Evolutionary conservation across 163 green algal genomes (phyloP).

Genomic region (Chlamydomonas reinhardtii): DNA sequence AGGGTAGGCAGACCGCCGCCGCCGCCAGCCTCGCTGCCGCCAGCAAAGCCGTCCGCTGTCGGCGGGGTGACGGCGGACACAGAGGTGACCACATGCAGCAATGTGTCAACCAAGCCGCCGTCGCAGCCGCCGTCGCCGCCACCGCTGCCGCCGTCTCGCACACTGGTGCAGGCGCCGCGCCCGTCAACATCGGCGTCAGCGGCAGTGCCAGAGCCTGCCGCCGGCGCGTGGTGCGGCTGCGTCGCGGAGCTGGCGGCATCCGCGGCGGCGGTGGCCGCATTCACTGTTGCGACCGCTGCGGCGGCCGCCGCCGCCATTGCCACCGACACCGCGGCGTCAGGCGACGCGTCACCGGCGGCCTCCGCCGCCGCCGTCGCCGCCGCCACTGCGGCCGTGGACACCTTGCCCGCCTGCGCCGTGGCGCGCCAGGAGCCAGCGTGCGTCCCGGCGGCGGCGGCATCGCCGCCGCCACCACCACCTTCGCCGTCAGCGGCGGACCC

Average conservation of each 20-base stretch:
- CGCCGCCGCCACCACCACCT: neutral
- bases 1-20: neutral
- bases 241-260: neutral
- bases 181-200: neutral
- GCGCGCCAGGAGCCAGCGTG: neutral
- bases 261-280: neutral
- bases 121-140: too few relatives aligned
- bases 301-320: neutral
- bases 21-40: neutral
- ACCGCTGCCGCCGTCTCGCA: too few relatives aligned
- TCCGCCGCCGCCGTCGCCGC: neutral
- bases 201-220: too few relatives aligned
- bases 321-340: neutral
- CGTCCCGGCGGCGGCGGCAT: neutral
- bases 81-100: constrained; percentile 31
- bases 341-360: neutral
- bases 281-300: neutral
- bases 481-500: neutral
- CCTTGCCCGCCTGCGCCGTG: neutral
- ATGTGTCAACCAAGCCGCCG: constrained; percentile 20
- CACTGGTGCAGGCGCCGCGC: too few relatives aligned
- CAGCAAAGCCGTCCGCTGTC: neutral
- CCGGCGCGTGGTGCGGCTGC: neutral
- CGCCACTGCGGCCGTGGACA: neutral
- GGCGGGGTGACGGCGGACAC: neutral